phyloP scores from a whole-genome alignment of 2,329 filamentous ascomycete species.

The Metarhizium sp. region DNA sequence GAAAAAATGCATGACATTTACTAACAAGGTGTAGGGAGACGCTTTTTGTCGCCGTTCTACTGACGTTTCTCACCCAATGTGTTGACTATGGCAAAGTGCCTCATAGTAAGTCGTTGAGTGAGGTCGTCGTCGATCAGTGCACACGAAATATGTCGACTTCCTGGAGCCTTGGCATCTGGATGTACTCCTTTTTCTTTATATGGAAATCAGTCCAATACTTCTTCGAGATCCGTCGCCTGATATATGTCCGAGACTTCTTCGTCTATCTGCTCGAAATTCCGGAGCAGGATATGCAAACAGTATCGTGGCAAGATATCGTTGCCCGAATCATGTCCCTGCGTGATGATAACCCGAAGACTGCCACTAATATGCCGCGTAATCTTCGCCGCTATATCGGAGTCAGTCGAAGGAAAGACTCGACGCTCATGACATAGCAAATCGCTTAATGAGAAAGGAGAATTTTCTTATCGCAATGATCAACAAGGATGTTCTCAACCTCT shows the following conservation, averaged over 20 bases:
- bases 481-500: slow-evolving; percentile 86
- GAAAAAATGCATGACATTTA: background rate
- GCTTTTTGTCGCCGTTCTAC: slow-evolving; percentile 70
- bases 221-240: slow-evolving; percentile 62
- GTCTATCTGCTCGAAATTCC: slow-evolving; percentile 73
- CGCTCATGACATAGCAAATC: slow-evolving; percentile 93
- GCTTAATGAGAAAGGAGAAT: slow-evolving; percentile 92
- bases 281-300: slow-evolving; percentile 78
- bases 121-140: slow-evolving; percentile 62
- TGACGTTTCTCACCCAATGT: slow-evolving; percentile 78
- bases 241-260: slow-evolving; percentile 79
- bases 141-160: slow-evolving; percentile 64
- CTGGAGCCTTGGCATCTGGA: slow-evolving; percentile 72
- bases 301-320: slow-evolving; percentile 89
- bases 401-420: slow-evolving; percentile 92
- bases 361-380: slow-evolving; percentile 41
- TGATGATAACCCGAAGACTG: slow-evolving; percentile 78
- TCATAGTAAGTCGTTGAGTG: slow-evolving; percentile 46
- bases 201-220: slow-evolving; percentile 68
- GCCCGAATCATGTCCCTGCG: slow-evolving; percentile 74
- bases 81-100: slow-evolving; percentile 71
- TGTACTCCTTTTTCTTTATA: slow-evolving; percentile 79
- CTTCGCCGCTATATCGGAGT: slow-evolving; percentile 55
- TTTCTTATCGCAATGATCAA: slow-evolving; percentile 96
- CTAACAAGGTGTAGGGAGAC: slow-evolving; percentile 48